Evolutionary conservation across 108 stramenopile species (phyloP), one percentile per base, ranked within the genome.

Genomic region (Cylindrotheca fusiformis): DNA sequence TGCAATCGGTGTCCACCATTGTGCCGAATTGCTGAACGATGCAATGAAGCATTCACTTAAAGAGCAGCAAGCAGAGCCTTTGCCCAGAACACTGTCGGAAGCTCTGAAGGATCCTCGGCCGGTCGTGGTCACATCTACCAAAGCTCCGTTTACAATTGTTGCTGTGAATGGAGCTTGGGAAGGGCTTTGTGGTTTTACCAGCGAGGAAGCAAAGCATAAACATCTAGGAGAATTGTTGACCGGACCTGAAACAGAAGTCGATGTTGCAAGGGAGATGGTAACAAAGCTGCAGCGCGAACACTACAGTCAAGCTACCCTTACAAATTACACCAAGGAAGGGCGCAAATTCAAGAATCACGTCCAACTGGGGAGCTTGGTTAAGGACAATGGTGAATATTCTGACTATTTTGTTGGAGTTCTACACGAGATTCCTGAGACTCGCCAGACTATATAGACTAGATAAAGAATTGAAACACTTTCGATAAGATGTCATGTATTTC

Each of bases 91-190:
- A 0, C 31, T 74, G 4, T 30, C 50, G 24, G 65, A 67, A 44
- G 65, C 59, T 31, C 5, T 68, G 55, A 51, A 62, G 21, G 84
- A 85, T 27, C 29, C 51, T 19, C 65, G 80, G 10, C 76, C 86
- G 10, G 72, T 83, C 14, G 81, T 85, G 12, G 52, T 88, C 41
- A 88, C 87, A 6, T 60, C 74, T 24, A 47, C 55, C 22, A 59
- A 63, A 8, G 32, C 26, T 30, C 87, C 87, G 10, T 85, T 73
- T 53, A 44, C 48, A 6, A 74, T 88, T 45, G 79, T 78, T 28
- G 59, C 69, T 31, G 87, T 88, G 1, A 88, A 88, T 60, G 60
- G 67, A 33, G 79, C 83, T 5, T 88, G 87, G 87, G 79, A 65
- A 47, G 41, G 57, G 17, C 74, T 88, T 25, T 88, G 83, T 67